Evolutionary conservation across 1,284 basidiomycete species (phyloP).

Genomic region (Hypsizygus ulmarius): DNA sequence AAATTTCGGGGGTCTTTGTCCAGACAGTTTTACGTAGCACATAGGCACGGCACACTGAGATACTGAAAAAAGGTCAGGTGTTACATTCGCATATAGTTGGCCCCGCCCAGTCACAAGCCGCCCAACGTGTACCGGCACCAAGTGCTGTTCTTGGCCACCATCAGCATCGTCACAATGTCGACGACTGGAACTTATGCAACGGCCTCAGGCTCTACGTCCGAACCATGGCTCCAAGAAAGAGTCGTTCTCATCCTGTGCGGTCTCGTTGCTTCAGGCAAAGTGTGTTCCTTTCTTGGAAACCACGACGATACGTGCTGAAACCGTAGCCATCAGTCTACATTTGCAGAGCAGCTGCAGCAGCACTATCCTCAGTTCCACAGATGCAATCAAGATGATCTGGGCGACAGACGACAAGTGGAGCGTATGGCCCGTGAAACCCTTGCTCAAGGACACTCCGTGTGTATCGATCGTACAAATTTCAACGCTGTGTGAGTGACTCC

Average conservation of each 20-base stretch:
- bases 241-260: constrained; percentile 68
- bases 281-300: constrained; percentile 25
- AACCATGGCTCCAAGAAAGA: constrained; percentile 30
- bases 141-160: no score
- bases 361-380: constrained; percentile 57
- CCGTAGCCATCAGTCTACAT: constrained; percentile 57
- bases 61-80: no score
- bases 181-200: not conserved
- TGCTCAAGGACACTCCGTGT: constrained; percentile 56
- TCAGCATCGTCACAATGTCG: constrained; percentile 8
- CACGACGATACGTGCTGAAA: not conserved
- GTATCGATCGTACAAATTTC: constrained; percentile 73
- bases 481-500: constrained; percentile 50
- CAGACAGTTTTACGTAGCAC: no score
- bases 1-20: no score
- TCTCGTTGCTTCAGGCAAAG: constrained; percentile 69
- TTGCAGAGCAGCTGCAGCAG: constrained; percentile 59
- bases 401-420: constrained; percentile 57
- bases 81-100: no score
- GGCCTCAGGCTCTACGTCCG: not conserved
- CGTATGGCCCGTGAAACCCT: constrained; percentile 49
- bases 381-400: constrained; percentile 71
- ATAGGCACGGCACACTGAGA: no score
- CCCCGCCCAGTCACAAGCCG: no score
- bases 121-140: no score